phyloP scores from a whole-genome alignment of 2,329 filamentous ascomycete species.

The Fonsecaea nubica region DNA sequence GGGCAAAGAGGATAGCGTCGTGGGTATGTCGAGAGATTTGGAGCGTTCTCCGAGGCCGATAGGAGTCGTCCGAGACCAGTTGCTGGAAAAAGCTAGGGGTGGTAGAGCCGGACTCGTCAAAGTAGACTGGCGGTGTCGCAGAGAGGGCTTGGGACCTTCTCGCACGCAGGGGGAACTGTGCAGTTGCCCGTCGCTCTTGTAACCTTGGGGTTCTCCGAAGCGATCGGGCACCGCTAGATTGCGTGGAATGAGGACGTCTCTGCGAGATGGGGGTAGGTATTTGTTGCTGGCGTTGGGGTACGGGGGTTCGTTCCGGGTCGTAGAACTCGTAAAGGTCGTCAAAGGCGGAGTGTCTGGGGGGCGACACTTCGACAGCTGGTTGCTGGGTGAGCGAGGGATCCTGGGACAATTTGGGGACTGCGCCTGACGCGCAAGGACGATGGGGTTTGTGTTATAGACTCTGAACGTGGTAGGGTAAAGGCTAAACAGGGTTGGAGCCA shows the following conservation, averaged over 20 bases:
- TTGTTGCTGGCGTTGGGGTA: conserved; percentile 41
- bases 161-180: conserved; percentile 35
- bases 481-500: conserved; percentile 27
- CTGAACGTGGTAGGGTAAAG: conserved; percentile 16
- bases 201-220: conserved; percentile 62
- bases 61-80: conserved; percentile 51
- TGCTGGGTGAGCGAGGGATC: conserved; percentile 15
- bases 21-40: conserved; percentile 84
- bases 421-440: conserved; percentile 32
- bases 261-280: conserved; percentile 31
- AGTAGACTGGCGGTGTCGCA: conserved; percentile 25
- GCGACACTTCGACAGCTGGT: conserved; percentile 46
- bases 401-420: conserved; percentile 32
- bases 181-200: conserved; percentile 51
- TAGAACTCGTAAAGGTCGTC: conserved; percentile 63
- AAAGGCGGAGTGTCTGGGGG: conserved; percentile 47
- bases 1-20: conserved; percentile 86
- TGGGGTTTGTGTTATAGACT: conserved; percentile 11
- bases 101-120: conserved; percentile 39
- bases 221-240: conserved; percentile 58
- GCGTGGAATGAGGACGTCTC: conserved; percentile 54
- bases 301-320: conserved; percentile 47
- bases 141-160: conserved; percentile 37
- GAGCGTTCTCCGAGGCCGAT: conserved; percentile 58
- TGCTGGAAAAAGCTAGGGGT: conserved; percentile 45